Evolutionary conservation across 129 eudicot genomes (phyloP), one percentile per base, ranked within the genome.

Genomic region (Solidago caesia): DNA sequence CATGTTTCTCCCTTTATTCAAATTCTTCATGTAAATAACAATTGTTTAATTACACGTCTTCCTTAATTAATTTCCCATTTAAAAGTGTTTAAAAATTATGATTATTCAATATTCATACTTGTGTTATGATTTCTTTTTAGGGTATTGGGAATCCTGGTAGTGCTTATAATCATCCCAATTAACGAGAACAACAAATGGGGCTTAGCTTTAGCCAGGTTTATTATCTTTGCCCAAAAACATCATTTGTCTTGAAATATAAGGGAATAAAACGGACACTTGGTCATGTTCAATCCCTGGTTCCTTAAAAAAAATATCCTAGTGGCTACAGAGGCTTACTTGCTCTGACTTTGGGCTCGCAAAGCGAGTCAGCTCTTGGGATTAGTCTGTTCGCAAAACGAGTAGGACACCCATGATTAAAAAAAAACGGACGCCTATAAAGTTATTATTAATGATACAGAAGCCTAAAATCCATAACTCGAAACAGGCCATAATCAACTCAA

Each of bases 151-250:
- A 70, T 93, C 82, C 87, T 90, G 56, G 4, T 86, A 72, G 47
- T 90, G 58, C 74, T 90, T 44, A 73, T 75, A 48, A 67, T 88
- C 78, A 77, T 93, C 60, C 98, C 97, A 5, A 71, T 93, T 58
- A 77, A 93, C 64, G 91, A 85, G 1, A 83, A 75, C 76, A 89
- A 87, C 76, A 84, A 78, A 76, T 84, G 79, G 84, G 96, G 98
- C 5, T 69, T 89, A 56, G 85, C 77, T 64, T 64, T 93, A 51
- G 80, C 96, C 48, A 90, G 92, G 96, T 90, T 72, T 21, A 26
- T 39, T 65, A 29, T 29, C 46, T 63, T 63, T 63, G 43, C 64
- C 5, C 52, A 11, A 44, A 61, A 61, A 11, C 11, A 26, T 43
- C 27, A 8, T 10, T 39, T 62, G 46, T 11, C 3, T 63, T 63